Conservation (phyloP, 176 grass and related monocot species). For the Phoenix dactylifera region DNA sequence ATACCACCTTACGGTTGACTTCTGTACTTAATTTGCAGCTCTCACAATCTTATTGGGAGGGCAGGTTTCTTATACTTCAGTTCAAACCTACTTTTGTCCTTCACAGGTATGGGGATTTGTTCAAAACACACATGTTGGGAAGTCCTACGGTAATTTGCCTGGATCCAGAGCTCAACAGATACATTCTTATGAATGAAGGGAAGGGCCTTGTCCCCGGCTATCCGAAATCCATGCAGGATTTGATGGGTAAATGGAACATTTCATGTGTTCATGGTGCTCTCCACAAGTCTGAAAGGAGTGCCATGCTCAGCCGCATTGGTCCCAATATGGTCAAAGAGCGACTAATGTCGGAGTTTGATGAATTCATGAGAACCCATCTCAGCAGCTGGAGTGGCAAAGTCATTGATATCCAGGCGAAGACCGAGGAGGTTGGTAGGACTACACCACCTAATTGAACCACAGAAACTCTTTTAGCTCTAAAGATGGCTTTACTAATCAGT, state of each 20-base stretch:
- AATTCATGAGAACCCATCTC: constrained; percentile 25
- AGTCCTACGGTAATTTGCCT: constrained; percentile 24
- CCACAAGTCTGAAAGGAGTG: constrained; percentile 25
- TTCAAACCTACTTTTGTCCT: background rate
- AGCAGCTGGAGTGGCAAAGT: constrained; percentile 7
- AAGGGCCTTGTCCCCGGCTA: constrained; percentile 29
- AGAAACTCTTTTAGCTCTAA: too few species aligned
- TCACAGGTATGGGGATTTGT: constrained; percentile 21
- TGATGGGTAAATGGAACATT: constrained; percentile 29
- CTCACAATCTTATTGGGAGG: too few species aligned
- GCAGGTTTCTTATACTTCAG: too few species aligned
- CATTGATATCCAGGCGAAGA: constrained; percentile 31
- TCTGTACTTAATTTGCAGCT: too few species aligned
- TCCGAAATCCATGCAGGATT: constrained; percentile 27
- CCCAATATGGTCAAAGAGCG: constrained; percentile 18
- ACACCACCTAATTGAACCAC: too few species aligned
- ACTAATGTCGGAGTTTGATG: constrained; percentile 23
- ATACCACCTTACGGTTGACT: too few species aligned
- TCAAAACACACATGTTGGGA: constrained; percentile 32
- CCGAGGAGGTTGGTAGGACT: constrained; percentile 19
- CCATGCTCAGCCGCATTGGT: constrained; percentile 8
- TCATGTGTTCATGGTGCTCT: constrained; percentile 7
- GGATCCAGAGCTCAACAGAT: constrained; percentile 30
- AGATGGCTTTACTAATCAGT: too few species aligned
- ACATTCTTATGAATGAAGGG: constrained; percentile 23